Conservation (phyloP, 2,329 filamentous ascomycete genomes). For the Escovopsis weberi region DNA sequence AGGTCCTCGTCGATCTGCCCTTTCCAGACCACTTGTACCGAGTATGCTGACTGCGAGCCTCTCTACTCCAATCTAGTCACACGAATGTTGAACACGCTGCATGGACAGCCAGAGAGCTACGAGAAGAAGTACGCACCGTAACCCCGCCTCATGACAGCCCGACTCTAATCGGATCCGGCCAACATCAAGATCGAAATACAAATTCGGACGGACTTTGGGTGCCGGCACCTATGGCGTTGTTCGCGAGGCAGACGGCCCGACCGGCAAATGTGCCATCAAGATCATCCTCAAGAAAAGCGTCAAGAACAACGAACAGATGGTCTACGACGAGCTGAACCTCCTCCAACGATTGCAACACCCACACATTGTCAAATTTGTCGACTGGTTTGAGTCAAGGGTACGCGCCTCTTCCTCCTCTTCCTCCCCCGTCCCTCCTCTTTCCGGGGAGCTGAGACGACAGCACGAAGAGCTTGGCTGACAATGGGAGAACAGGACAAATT, state of each 20-base stretch:
- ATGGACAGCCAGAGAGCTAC: no score
- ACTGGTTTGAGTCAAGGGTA: conserved; percentile 98
- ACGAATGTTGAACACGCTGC: no score
- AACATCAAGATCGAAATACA: conserved; percentile 35
- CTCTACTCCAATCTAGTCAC: no score
- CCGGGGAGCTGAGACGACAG: background rate
- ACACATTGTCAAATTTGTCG: conserved; percentile 92
- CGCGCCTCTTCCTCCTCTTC: conserved; percentile 13
- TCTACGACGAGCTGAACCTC: conserved; percentile 92
- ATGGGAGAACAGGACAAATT: conserved; percentile 68
- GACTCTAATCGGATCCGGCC: no score
- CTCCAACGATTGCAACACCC: conserved; percentile 81
- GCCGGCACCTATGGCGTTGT: conserved; percentile 98
- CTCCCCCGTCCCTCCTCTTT: background rate
- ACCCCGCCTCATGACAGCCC: no score
- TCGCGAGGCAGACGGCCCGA: conserved; percentile 74
- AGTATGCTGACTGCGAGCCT: no score
- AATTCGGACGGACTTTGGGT: conserved; percentile 83
- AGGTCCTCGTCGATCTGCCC: no score
- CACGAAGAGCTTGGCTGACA: background rate
- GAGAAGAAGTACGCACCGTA: no score
- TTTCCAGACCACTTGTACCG: no score
- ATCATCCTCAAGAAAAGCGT: conserved; percentile 99
- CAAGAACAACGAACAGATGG: conserved; percentile 96
- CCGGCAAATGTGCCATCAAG: conserved; percentile 50